These are phyloP conservation scores for Brassica rapa DNA, from an alignment of 345 rosid species.

Conservation along the genomic window DNA sequence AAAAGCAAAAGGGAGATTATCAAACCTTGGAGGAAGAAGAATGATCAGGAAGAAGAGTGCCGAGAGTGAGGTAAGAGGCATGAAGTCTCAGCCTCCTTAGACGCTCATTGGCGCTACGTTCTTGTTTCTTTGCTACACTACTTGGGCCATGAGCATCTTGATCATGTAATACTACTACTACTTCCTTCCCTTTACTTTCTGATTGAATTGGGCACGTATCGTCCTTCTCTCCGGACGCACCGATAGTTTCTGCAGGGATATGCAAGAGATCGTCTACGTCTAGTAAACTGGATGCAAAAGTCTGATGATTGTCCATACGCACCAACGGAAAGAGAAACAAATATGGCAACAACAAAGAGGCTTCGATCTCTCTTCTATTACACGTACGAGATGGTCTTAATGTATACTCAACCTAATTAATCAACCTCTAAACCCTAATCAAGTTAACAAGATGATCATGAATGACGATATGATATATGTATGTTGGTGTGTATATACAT, in stretches of 20 bases:
- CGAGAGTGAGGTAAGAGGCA: slow-evolving; percentile 41
- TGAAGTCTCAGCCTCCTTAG: slow-evolving; percentile 41
- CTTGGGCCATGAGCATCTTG: slow-evolving; percentile 4
- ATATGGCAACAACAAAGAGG: neutral
- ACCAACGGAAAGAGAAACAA: slow-evolving; percentile 2
- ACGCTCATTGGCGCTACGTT: slow-evolving; percentile 41
- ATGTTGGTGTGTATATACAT: neutral
- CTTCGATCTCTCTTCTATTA: neutral
- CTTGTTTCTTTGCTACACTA: slow-evolving; percentile 37
- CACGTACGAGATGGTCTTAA: neutral
- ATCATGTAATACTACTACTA: slow-evolving; percentile 1
- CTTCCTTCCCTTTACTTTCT: slow-evolving; percentile 23
- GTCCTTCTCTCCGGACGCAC: neutral
- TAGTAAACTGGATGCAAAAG: slow-evolving; percentile 21
- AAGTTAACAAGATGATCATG: slow-evolving; percentile 24
- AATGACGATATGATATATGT: neutral
- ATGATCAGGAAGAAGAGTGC: slow-evolving; percentile 43
- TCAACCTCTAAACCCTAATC: slow-evolving; percentile 35
- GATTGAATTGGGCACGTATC: slow-evolving; percentile 16
- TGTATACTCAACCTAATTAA: neutral
- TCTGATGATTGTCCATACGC: slow-evolving; percentile 24
- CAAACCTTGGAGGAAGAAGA: slow-evolving; percentile 37
- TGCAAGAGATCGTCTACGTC: slow-evolving; percentile 31
- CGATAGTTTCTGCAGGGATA: slow-evolving; percentile 36
- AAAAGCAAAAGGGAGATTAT: neutral